phyloP scores from a whole-genome alignment of 148 eudicot genomes.

The Talinum fruticosum region DNA sequence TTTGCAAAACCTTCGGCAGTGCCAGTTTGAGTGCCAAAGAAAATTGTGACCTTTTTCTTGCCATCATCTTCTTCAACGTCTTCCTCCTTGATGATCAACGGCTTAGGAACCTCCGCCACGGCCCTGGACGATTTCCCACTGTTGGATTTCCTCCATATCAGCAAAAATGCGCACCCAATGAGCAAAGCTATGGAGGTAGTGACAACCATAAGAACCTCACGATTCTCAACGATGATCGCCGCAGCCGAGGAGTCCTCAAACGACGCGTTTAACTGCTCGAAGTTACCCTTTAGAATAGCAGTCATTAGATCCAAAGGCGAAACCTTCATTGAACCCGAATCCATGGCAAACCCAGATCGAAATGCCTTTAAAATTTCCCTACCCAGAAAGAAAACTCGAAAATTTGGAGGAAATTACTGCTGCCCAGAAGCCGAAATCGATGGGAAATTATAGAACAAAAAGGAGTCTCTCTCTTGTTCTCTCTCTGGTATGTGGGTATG shows the following conservation, averaged over 20 bases:
- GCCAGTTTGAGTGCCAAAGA: slow-evolving; percentile 93
- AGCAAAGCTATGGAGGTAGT: slow-evolving; percentile 72
- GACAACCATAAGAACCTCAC: slow-evolving; percentile 51
- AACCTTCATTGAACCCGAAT: slow-evolving; percentile 51
- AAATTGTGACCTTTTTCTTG: slow-evolving; percentile 65
- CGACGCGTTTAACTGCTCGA: slow-evolving; percentile 46
- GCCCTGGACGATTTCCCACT: slow-evolving; percentile 34
- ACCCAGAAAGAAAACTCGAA: background rate
- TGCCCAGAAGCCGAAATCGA: slow-evolving; percentile 21
- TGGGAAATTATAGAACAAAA: background rate
- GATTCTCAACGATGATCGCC: slow-evolving; percentile 50
- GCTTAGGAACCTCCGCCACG: slow-evolving; percentile 34
- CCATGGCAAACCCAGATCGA: slow-evolving; percentile 42
- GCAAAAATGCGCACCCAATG: slow-evolving; percentile 51
- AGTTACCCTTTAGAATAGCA: slow-evolving; percentile 45
- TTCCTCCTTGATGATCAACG: slow-evolving; percentile 36
- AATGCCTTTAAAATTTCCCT: background rate
- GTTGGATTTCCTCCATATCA: slow-evolving; percentile 55
- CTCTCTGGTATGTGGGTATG: slow-evolving; percentile 2
- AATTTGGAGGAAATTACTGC: slow-evolving; percentile 9
- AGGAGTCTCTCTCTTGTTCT: slow-evolving; percentile 10
- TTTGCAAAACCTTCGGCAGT: slow-evolving; percentile 98
- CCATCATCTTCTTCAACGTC: slow-evolving; percentile 74
- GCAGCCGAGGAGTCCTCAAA: slow-evolving; percentile 37
- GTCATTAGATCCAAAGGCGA: slow-evolving; percentile 76